Base-by-base conservation (phyloP, 306 rosid species). In the Glycine latifolia region DNA sequence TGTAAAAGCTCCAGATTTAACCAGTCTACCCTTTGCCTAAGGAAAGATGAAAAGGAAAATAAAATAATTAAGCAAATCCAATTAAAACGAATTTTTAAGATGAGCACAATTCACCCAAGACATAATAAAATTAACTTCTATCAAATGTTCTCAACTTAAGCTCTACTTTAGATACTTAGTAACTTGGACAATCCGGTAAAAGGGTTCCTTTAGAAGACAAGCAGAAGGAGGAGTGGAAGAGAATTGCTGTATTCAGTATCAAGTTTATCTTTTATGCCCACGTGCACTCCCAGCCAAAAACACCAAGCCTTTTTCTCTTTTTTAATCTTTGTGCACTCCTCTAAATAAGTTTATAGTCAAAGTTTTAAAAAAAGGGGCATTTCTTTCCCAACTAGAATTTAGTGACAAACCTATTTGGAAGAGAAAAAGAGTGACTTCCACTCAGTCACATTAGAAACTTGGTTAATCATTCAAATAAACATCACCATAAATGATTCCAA, bases 1-100 rank as follows among this genome's bases (percentile, higher is more conserved):
- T 13, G 92, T 90, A 61, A 86, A 79, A 60, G 91, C 89, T 73
- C 98, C 99, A 56, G 82, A 78, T 76, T 91, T 95, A 48, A 95
- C 82, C 73, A 93, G 91, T 87, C 98, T 92, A 78, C 99, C 96
- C 79, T 87, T 94, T 83, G 83, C 92, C 99, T 95, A 82, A 84
- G 76, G 26, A 90, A 86, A 79, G 67, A 84, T 17, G 53, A 76
- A 84, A n/a, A 41, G 20, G 7, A 54, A 76, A 75, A 74, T 3
- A 59, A 79, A 77, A 47, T 60, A 41, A 85, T 41, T n/a, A 17
- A 17, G 73, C 3, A 7, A 50, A 48, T 54, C 59, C 77, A 67
- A 63, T 13, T 59, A 35, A 80, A 53, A 61, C 26, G 56, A 50
- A 69, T 9, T 15, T 35, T 15, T 13, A 31, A 78, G 77, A 61